Conservation (phyloP, 345 rosid genomes). For the Pistacia atlantica region DNA sequence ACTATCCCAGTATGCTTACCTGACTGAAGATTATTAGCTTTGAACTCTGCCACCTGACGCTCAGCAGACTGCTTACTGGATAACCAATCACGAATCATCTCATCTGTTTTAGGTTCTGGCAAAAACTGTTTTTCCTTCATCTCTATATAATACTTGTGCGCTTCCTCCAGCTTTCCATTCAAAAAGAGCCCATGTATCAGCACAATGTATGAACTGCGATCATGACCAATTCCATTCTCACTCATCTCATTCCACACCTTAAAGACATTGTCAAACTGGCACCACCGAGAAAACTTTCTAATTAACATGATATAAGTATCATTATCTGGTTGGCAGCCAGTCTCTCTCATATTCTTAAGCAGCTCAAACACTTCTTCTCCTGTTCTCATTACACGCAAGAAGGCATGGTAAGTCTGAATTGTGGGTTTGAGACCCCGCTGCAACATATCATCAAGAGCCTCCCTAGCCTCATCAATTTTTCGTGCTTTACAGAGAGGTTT, state of each 20-base stretch:
- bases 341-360: slow-evolving; percentile 69
- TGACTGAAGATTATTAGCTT: slow-evolving; percentile 28
- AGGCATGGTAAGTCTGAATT: slow-evolving; percentile 76
- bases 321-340: slow-evolving; percentile 65
- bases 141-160: slow-evolving; percentile 67
- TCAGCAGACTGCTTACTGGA: slow-evolving; percentile 58
- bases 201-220: slow-evolving; percentile 77
- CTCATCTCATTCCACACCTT: slow-evolving; percentile 80
- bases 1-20: slow-evolving; percentile 22
- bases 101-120: slow-evolving; percentile 70
- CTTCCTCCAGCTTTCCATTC: slow-evolving; percentile 80
- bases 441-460: slow-evolving; percentile 66
- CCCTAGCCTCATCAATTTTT: slow-evolving; percentile 62
- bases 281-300: slow-evolving; percentile 87
- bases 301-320: slow-evolving; percentile 87
- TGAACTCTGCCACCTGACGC: slow-evolving; percentile 23
- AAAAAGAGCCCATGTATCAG: slow-evolving; percentile 89
- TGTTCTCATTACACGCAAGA: slow-evolving; percentile 57
- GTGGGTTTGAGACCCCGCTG: slow-evolving; percentile 56
- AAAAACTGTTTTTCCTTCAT: slow-evolving; percentile 71
- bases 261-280: slow-evolving; percentile 64
- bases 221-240: slow-evolving; percentile 67
- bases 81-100: slow-evolving; percentile 69
- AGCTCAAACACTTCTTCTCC: slow-evolving; percentile 76
- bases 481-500: slow-evolving; percentile 76